These are phyloP conservation scores for Fusarium concolor DNA, from an alignment of 2,329 filamentous ascomycete genomes.

Conservation along the genomic window DNA sequence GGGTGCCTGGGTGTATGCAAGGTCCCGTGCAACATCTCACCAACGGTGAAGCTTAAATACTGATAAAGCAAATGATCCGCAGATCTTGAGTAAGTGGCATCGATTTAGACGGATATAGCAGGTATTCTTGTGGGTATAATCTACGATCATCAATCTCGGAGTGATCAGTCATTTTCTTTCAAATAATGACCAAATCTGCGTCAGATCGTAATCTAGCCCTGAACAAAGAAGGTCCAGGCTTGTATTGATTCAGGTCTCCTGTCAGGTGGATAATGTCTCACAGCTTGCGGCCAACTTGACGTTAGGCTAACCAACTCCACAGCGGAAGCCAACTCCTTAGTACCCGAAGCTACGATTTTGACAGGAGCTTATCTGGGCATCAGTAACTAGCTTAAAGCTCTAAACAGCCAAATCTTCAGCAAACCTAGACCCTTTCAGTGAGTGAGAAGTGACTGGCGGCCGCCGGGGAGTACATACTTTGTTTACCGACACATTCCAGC, in stretches of 20 bases:
- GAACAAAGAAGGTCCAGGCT: too few species aligned
- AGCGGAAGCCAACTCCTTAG: conserved; percentile 6
- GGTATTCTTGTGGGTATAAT: background rate
- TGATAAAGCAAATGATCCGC: background rate
- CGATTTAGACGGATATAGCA: background rate
- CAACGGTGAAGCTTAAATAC: background rate
- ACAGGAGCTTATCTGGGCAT: conserved; percentile 20
- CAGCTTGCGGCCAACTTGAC: background rate
- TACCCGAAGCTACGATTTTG: background rate
- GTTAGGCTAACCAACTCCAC: conserved; percentile 2
- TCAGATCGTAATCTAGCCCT: accelerated
- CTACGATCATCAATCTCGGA: background rate
- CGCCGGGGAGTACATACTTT: background rate
- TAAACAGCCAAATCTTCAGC: background rate
- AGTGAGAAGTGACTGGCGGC: background rate
- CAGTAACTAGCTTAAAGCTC: background rate
- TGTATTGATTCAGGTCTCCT: background rate
- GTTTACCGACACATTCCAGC: background rate
- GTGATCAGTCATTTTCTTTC: background rate
- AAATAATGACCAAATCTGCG: too few species aligned
- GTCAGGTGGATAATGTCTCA: conserved; percentile 11
- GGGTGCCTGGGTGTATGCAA: conserved; percentile 1
- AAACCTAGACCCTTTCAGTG: background rate
- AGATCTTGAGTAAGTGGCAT: background rate
- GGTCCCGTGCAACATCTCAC: background rate